phyloP scores from a whole-genome alignment of 2,329 filamentous ascomycete genomes.

The Ustulina deusta region DNA sequence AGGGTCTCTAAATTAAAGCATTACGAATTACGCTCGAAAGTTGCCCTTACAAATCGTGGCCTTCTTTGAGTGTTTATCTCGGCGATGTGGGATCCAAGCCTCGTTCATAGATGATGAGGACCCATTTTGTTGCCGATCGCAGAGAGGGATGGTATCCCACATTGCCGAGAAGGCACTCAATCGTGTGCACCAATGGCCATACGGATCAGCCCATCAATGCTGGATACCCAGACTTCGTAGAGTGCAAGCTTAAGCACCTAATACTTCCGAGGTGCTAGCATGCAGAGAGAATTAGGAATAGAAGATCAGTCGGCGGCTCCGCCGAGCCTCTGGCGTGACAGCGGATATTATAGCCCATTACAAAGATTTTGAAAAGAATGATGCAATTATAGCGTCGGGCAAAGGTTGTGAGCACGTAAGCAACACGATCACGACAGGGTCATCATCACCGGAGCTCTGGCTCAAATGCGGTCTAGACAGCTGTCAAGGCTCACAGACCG shows the following conservation, averaged over 20 bases:
- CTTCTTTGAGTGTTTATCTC: background rate
- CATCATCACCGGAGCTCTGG: background rate
- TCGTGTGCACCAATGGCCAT: background rate
- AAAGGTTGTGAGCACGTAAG: constrained; percentile 15
- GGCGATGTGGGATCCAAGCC: constrained; percentile 5
- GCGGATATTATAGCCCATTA: constrained; percentile 14
- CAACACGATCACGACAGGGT: constrained; percentile 4
- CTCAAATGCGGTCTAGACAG: background rate
- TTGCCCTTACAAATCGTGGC: background rate
- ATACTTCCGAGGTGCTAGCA: background rate
- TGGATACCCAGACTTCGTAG: background rate
- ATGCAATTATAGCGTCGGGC: constrained; percentile 8
- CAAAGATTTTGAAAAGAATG: constrained; percentile 24
- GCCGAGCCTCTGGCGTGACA: background rate
- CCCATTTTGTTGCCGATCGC: background rate
- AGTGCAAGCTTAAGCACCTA: background rate
- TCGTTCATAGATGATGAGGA: background rate
- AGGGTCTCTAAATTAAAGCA: background rate
- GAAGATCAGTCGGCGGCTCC: background rate
- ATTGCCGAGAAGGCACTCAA: background rate
- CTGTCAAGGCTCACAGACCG: no score
- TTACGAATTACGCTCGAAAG: constrained; percentile 5
- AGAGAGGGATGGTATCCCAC: background rate
- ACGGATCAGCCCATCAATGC: constrained; percentile 3
- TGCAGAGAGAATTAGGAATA: background rate